Percentiles rank a stretch among this genome's conserved stretches.
phyloP scores from a whole-genome alignment of 441 rosid species.

The Erodium trifolium region DNA sequence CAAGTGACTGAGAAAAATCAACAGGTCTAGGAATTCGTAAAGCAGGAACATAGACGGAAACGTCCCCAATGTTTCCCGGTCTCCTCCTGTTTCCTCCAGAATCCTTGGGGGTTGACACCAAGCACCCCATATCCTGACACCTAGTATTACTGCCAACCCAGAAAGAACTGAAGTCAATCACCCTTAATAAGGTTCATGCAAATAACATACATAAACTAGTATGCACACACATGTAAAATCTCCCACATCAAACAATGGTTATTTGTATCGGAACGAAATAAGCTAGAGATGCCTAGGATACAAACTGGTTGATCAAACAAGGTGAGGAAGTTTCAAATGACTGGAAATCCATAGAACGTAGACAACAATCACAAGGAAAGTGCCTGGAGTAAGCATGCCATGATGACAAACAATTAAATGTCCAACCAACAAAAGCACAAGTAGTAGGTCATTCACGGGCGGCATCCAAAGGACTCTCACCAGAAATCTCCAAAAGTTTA shows the following conservation, averaged over 20 bases:
- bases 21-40: constrained; percentile 83
- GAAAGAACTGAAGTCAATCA: constrained; percentile 14
- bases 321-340: too few relatives aligned
- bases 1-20: constrained; percentile 67
- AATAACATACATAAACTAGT: too few relatives aligned
- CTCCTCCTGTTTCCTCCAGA: constrained; percentile 64
- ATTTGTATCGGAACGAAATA: background rate
- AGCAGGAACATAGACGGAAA: constrained; percentile 83
- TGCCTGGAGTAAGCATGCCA: too few relatives aligned
- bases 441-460: too few relatives aligned
- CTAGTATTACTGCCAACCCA: constrained; percentile 28
- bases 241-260: too few relatives aligned
- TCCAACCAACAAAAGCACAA: too few relatives aligned
- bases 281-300: constrained; percentile 1
- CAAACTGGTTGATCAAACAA: background rate
- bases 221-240: too few relatives aligned
- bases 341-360: too few relatives aligned
- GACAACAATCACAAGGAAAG: too few relatives aligned
- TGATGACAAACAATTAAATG: too few relatives aligned
- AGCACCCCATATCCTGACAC: constrained; percentile 62
- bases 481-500: too few relatives aligned
- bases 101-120: constrained; percentile 67
- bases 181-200: constrained; percentile 3
- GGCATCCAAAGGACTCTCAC: too few relatives aligned
- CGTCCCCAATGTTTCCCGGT: constrained; percentile 80